Evolutionary conservation across 306 rosid genomes (phyloP).

Genomic region (Corylus avellana): DNA sequence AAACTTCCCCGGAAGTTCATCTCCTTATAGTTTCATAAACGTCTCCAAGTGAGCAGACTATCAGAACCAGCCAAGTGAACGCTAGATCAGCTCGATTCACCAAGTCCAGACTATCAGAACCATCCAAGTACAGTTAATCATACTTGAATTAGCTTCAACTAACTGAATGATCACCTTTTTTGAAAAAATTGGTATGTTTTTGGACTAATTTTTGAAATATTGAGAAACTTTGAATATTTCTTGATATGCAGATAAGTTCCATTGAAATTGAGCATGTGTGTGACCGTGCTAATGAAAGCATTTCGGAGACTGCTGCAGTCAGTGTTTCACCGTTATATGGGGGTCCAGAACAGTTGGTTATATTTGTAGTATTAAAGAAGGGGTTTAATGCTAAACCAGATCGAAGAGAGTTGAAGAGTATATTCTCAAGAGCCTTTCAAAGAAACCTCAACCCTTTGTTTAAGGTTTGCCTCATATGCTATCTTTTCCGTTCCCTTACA

Average conservation of each 20-base stretch:
- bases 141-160: background rate
- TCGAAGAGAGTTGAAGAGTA: slow-evolving; percentile 42
- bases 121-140: no score
- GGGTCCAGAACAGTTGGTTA: slow-evolving; percentile 70
- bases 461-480: slow-evolving; percentile 45
- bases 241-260: slow-evolving; percentile 57
- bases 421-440: slow-evolving; percentile 69
- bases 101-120: no score
- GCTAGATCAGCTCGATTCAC: no score
- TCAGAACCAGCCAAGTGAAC: no score
- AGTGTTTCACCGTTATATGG: slow-evolving; percentile 53
- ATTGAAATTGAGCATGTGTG: slow-evolving; percentile 75
- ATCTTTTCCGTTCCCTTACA: slow-evolving; percentile 3
- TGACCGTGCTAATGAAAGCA: slow-evolving; percentile 59
- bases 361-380: slow-evolving; percentile 61
- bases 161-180: background rate
- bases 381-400: slow-evolving; percentile 50
- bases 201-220: background rate
- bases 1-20: no score
- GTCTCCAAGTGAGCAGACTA: no score
- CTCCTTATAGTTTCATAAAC: no score
- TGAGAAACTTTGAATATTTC: background rate
- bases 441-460: slow-evolving; percentile 77
- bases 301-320: slow-evolving; percentile 71
- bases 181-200: background rate